phyloP scores from a whole-genome alignment of 2,329 filamentous ascomycete species.

The Diplodia seriata region DNA sequence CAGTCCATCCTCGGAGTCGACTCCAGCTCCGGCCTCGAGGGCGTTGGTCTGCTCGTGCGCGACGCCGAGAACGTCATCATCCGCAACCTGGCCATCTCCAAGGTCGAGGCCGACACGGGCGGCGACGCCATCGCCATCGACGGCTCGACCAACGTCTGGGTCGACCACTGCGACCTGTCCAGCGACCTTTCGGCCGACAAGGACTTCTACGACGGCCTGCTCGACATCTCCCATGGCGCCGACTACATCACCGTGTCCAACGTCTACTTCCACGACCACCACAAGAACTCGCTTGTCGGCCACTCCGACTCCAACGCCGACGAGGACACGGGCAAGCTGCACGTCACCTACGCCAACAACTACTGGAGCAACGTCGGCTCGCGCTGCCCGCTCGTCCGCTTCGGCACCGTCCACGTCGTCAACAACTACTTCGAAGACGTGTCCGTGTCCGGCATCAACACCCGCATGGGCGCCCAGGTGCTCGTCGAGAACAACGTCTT shows the following conservation, averaged over 20 bases:
- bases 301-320: conserved; percentile 64
- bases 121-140: conserved; percentile 69
- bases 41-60: conserved; percentile 62
- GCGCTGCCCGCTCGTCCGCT: conserved; percentile 68
- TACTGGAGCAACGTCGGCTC: conserved; percentile 69
- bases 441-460: conserved; percentile 51
- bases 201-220: conserved; percentile 68
- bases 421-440: conserved; percentile 55
- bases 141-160: conserved; percentile 62
- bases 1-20: conserved; percentile 48
- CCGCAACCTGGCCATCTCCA: conserved; percentile 66
- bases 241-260: conserved; percentile 66
- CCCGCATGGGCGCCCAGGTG: conserved; percentile 53
- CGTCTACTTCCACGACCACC: conserved; percentile 64
- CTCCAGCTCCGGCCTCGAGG: conserved; percentile 48
- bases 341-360: conserved; percentile 72
- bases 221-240: conserved; percentile 68
- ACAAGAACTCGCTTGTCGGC: conserved; percentile 66
- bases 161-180: conserved; percentile 71
- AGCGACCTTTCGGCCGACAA: conserved; percentile 69
- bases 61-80: conserved; percentile 65
- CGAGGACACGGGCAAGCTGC: conserved; percentile 67
- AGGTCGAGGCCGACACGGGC: conserved; percentile 59
- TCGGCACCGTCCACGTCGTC: conserved; percentile 69
- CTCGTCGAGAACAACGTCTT: conserved; percentile 57